Evolutionary conservation across 2,329 filamentous ascomycete genomes (phyloP), one percentile per base, ranked within the genome.

Genomic region (Trichoderma lentiforme): DNA sequence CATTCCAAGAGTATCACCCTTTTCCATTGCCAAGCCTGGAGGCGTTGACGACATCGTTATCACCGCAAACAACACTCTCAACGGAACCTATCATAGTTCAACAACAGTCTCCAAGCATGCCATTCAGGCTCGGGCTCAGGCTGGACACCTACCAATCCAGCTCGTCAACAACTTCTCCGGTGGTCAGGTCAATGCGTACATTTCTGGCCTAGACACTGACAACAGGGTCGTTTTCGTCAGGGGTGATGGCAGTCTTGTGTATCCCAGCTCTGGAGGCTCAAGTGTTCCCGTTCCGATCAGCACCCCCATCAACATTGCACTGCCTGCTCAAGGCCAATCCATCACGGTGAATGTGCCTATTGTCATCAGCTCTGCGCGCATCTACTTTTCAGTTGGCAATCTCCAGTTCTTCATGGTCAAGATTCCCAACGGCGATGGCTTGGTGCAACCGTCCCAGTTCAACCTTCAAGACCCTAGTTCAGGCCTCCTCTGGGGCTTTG

Each of bases 381-480:
- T 87, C 57, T 86, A 84, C 79, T 84, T 86, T 72, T 79, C 83
- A 18, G 81, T 82, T 34, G 83, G 83, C 3, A 73, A 80, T 1
- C 78, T 86, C 24, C 73, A 79, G 15, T 86, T 86, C 74, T 85
- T 79, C 75, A 83, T 83, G 65, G 82, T 85, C 24, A 76, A 74
- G 36, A 79, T 75, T 26, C 76, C 74, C 2, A 70, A 14, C 3
- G 78, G 79, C 0, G 81, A 82, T 57, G 80, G 79, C 32, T 75
- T 88, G 3, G 86, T 88, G 15, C 83, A 87, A 73, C 86, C 86
- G 0, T 84, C 86, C 0, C 80, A 83, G 9, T 80, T 80, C 12
- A 85, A 85, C 76, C 78, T 82, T 0, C 66, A 73, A 1, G 85
- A 87, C 70, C 83, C 84, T 2, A 85, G 82, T 28, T 78, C 82